Evolutionary conservation across 2,329 filamentous ascomycete genomes (phyloP).

Genomic region (Microdochium bolleyi): DNA sequence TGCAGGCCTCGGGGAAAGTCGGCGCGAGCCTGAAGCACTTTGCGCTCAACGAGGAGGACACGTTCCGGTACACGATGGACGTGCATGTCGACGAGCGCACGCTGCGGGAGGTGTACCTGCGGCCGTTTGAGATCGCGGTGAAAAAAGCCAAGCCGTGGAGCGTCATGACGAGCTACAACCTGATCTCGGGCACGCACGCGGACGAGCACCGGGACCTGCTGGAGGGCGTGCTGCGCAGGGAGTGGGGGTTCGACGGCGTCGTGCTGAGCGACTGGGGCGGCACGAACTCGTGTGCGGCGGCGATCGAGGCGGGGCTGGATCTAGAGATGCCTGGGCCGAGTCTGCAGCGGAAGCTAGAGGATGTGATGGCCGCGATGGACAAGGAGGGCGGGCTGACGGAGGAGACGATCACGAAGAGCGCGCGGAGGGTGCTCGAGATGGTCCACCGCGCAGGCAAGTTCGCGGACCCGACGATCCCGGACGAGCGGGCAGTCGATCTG

Average conservation of each 20-base stretch:
- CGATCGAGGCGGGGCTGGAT: conserved; percentile 30
- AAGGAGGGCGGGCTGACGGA: not conserved
- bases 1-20: conserved; percentile 23
- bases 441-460: conserved; percentile 47
- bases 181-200: conserved; percentile 55
- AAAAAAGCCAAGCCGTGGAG: conserved; percentile 63
- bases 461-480: conserved; percentile 44
- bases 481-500: conserved; percentile 47
- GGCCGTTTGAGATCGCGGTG: conserved; percentile 66
- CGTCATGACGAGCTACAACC: conserved; percentile 62
- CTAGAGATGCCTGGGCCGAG: conserved; percentile 31
- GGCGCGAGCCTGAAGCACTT: conserved; percentile 35
- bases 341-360: not conserved
- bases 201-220: conserved; percentile 48
- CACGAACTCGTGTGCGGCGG: conserved; percentile 23
- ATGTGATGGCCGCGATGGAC: not conserved
- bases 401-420: conserved; percentile 45
- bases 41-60: conserved; percentile 59
- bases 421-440: conserved; percentile 47
- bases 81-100: conserved; percentile 57
- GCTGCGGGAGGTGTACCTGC: conserved; percentile 63
- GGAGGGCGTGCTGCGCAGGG: conserved; percentile 49
- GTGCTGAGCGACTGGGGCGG: conserved; percentile 31
- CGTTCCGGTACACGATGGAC: conserved; percentile 56
- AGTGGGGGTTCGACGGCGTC: conserved; percentile 48